phyloP scores from a whole-genome alignment of 2,329 filamentous ascomycete genomes.

The Colletotrichum sojae region DNA sequence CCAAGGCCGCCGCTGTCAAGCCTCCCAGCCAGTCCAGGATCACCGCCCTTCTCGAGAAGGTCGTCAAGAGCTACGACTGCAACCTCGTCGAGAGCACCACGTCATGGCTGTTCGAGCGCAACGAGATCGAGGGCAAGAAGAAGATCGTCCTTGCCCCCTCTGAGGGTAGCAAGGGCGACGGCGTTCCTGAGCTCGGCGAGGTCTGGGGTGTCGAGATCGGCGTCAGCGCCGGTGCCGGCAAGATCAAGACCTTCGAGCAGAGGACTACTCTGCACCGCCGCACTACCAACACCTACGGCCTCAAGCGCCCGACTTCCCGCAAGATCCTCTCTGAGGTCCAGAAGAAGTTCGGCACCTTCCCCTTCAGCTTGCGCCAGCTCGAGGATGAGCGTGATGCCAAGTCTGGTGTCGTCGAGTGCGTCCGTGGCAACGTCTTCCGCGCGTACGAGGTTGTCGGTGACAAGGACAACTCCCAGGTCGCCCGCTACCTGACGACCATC shows the following conservation, averaged over 20 bases:
- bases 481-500: constrained; percentile 89
- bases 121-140: constrained; percentile 97
- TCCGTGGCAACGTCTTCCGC: constrained; percentile 90
- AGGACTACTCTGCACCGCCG: constrained; percentile 93
- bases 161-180: constrained; percentile 92
- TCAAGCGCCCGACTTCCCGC: constrained; percentile 95
- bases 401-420: constrained; percentile 95
- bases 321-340: constrained; percentile 94
- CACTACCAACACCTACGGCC: constrained; percentile 89
- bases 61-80: constrained; percentile 91
- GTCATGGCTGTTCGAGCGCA: constrained; percentile 95
- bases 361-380: constrained; percentile 96
- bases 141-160: constrained; percentile 94
- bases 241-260: constrained; percentile 92
- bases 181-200: constrained; percentile 88
- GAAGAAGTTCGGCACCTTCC: constrained; percentile 98
- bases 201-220: constrained; percentile 99
- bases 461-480: constrained; percentile 88
- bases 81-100: constrained; percentile 98
- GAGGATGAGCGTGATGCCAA: constrained; percentile 97
- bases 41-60: constrained; percentile 88
- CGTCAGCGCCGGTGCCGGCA: constrained; percentile 90
- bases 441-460: constrained; percentile 97
- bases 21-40: constrained; percentile 89
- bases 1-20: constrained; percentile 88